phyloP scores from a whole-genome alignment of 805 yeast genomes.

The Phaffomyces antillensis region DNA sequence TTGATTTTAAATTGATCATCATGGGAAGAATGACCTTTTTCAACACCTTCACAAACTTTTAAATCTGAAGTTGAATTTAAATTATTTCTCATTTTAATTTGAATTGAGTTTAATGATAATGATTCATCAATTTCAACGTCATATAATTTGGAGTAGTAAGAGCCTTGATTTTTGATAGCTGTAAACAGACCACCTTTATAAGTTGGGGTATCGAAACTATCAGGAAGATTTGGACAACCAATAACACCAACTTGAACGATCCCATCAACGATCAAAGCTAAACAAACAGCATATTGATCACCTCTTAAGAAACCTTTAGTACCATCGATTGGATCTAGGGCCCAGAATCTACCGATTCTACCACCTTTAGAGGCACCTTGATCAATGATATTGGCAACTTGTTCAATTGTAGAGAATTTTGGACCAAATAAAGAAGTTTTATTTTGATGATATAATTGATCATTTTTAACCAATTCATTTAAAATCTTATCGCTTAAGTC shows the following conservation, averaged over 20 bases:
- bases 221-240: conserved; percentile 90
- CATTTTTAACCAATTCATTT: conserved; percentile 48
- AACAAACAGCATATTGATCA: conserved; percentile 94
- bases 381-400: conserved; percentile 63
- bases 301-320: conserved; percentile 95
- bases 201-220: conserved; percentile 22
- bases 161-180: conserved; percentile 62
- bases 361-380: conserved; percentile 81
- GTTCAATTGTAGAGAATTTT: conserved; percentile 33
- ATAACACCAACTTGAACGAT: conserved; percentile 83
- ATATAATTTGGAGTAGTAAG: conserved; percentile 38
- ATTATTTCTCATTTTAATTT: conserved; percentile 47
- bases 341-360: conserved; percentile 80
- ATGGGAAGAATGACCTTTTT: conserved; percentile 90
- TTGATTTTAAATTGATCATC: conserved; percentile 78
- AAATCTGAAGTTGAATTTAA: conserved; percentile 39
- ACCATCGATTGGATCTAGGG: conserved; percentile 97
- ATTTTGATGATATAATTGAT: conserved; percentile 32
- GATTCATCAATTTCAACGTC: conserved; percentile 31
- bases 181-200: conserved; percentile 69
- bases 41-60: conserved; percentile 87
- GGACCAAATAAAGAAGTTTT: conserved; percentile 26
- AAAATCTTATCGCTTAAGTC: conserved; percentile 50
- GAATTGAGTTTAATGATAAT: conserved; percentile 19
- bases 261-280: conserved; percentile 84